Evolutionary conservation across 2,329 filamentous ascomycete species (phyloP).

Genomic region (Exophiala spinifera): DNA sequence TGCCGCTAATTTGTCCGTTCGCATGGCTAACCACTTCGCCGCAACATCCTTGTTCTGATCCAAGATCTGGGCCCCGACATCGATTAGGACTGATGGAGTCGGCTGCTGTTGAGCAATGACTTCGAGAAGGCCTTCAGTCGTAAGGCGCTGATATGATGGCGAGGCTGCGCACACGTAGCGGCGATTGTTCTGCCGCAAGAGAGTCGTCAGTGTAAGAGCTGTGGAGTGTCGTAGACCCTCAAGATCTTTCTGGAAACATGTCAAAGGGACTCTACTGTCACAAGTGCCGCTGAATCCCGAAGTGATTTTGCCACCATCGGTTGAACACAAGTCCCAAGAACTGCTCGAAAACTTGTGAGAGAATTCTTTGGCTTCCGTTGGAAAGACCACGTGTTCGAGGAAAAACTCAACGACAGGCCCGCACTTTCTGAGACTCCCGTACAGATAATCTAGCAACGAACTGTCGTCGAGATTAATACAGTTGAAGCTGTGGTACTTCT

Average conservation of each 20-base stretch:
- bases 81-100: constrained; percentile 59
- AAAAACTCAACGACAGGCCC: constrained; percentile 63
- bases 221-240: constrained; percentile 61
- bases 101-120: constrained; percentile 42
- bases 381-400: constrained; percentile 57
- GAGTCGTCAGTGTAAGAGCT: constrained; percentile 59
- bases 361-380: constrained; percentile 62
- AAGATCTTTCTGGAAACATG: constrained; percentile 56
- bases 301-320: constrained; percentile 40
- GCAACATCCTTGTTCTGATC: constrained; percentile 60
- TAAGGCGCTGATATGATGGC: constrained; percentile 29
- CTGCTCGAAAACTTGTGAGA: constrained; percentile 54
- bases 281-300: constrained; percentile 71
- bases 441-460: constrained; percentile 51
- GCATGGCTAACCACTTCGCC: constrained; percentile 49
- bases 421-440: constrained; percentile 51
- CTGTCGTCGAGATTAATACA: constrained; percentile 60
- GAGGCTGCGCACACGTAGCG: constrained; percentile 12
- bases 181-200: constrained; percentile 55
- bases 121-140: constrained; percentile 46
- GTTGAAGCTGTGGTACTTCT: constrained; percentile 41
- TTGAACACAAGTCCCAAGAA: constrained; percentile 62
- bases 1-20: constrained; percentile 40
- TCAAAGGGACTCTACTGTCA: constrained; percentile 57
- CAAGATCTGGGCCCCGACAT: constrained; percentile 68